Percentiles rank a stretch among this genome's conserved stretches.
Conservation (phyloP, 2,329 filamentous ascomycete genomes). For the Fusarium sp. region DNA sequence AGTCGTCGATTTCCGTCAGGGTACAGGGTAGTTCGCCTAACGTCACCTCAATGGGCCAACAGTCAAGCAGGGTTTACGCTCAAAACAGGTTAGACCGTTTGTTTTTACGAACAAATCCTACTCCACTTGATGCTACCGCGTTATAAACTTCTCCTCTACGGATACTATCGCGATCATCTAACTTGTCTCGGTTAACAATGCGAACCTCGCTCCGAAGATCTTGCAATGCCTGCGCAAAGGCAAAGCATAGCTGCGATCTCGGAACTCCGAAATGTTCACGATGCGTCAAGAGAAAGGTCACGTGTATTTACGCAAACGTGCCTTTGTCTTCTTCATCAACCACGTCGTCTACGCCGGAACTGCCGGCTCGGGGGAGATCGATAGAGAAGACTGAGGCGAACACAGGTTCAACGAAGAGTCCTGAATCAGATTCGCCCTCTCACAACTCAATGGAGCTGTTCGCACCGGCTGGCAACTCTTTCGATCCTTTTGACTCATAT, state of each 20-base stretch:
- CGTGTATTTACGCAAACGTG: conserved; percentile 65
- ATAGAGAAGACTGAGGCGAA: background rate
- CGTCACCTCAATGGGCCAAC: background rate
- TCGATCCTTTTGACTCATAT: conserved; percentile 69
- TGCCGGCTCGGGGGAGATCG: conserved; percentile 1
- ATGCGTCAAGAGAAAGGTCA: conserved; percentile 59
- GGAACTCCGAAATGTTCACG: conserved; percentile 65
- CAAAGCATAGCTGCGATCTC: conserved; percentile 67
- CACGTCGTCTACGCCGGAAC: conserved; percentile 5
- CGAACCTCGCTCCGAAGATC: conserved; percentile 67
- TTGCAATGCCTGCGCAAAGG: conserved; percentile 65
- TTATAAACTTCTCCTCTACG: conserved; percentile 20
- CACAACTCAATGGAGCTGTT: conserved; percentile 17
- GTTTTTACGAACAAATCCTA: background rate
- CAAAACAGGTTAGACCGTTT: background rate
- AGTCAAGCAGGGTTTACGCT: background rate
- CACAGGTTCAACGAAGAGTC: background rate
- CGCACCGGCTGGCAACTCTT: conserved; percentile 47
- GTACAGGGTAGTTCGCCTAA: background rate
- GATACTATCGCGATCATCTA: conserved; percentile 2
- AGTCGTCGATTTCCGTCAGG: background rate
- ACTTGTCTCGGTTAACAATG: conserved; percentile 51
- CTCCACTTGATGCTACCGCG: conserved; percentile 16
- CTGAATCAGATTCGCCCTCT: background rate
- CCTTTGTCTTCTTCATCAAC: conserved; percentile 52